These are phyloP conservation scores for Diaporthe ampelina DNA, from an alignment of 2,329 filamentous ascomycete genomes.

Conservation along the genomic window DNA sequence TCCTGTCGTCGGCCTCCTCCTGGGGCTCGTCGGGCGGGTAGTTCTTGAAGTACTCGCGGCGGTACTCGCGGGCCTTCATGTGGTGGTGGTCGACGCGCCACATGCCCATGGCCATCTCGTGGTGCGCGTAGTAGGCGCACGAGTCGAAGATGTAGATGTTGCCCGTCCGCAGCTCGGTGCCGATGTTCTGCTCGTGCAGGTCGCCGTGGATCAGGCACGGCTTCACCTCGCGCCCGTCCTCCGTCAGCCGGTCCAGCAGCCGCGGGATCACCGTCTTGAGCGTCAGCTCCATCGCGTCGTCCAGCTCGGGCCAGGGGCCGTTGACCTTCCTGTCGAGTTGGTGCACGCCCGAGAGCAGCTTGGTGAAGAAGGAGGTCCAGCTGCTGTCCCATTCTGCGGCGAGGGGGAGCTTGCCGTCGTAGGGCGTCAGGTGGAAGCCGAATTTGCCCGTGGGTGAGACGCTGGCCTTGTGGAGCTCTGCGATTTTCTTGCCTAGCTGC, in stretches of 20 bases:
- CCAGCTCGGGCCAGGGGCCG: slow-evolving; percentile 48
- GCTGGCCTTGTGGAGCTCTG: slow-evolving; percentile 42
- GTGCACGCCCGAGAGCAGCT: slow-evolving; percentile 49
- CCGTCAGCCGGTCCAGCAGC: slow-evolving; percentile 51
- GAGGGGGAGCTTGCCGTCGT: slow-evolving; percentile 49
- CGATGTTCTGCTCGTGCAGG: slow-evolving; percentile 58
- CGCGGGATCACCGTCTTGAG: slow-evolving; percentile 44
- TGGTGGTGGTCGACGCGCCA: slow-evolving; percentile 47
- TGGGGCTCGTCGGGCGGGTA: slow-evolving; percentile 37
- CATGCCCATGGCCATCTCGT: slow-evolving; percentile 54
- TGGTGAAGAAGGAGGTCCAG: slow-evolving; percentile 57
- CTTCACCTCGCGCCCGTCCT: slow-evolving; percentile 47
- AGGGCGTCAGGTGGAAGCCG: slow-evolving; percentile 54
- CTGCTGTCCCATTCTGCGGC: slow-evolving; percentile 52
- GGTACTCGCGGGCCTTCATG: slow-evolving; percentile 35
- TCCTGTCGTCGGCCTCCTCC: slow-evolving; percentile 40
- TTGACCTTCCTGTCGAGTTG: slow-evolving; percentile 50
- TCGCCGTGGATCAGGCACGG: slow-evolving; percentile 56
- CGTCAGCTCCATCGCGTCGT: slow-evolving; percentile 45
- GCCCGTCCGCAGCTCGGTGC: slow-evolving; percentile 49
- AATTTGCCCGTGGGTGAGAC: slow-evolving; percentile 51
- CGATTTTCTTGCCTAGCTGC: slow-evolving; percentile 41
- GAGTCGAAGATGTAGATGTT: slow-evolving; percentile 55
- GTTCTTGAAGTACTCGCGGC: slow-evolving; percentile 40
- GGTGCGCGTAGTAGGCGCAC: slow-evolving; percentile 56